Evolutionary conservation across 371 early-diverging fungal genomes (phyloP), one percentile per base, ranked within the genome.

Genomic region (Pancytospora philotis): DNA sequence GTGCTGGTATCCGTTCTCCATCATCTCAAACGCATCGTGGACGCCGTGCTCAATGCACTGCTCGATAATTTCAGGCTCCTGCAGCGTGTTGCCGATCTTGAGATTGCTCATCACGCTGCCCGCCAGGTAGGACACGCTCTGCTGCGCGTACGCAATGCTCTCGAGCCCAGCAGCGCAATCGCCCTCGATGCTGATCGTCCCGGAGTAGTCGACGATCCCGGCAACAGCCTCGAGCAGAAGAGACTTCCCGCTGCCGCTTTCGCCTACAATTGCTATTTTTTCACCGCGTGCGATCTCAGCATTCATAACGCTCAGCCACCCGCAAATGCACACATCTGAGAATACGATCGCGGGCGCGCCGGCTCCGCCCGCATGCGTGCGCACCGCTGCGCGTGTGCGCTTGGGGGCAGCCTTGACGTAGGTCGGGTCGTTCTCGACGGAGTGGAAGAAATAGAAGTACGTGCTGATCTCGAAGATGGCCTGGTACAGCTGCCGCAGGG

Each of bases 81-180:
- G 50, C 0, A 63, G n/a, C 35, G 13, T 31, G 30, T 55, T 62
- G 39, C 75, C 90, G 55, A 87, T 89, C 0, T 83, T 83, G 58
- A 91, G 85, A 76, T 90, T 90, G 79, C 87, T 86, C 27, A 80
- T 80, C 35, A 90, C 84, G 1, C 88, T 86, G 57, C 86, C 86
- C 70, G 88, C 89, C 74, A 90, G 89, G 16, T 90, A 77, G 0
- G 86, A 85, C 1, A 68, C 69, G 45, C 72, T 89, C 74, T 92
- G 92, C n/a, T 90, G 89, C 0, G 91, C 90, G 35, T 89, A 86
- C 0, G 87, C 86, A 71, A 86, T 84, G 30, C 83, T 81, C 49
- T 81, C 77, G 63, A 89, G 83, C 67, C 88, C 84, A n/a, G n/a
- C n/a, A n/a, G n/a, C n/a, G n/a, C n/a, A n/a, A 36, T 78, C 68